A percentile compares a stretch with the other conserved stretches of the same genome.
These are phyloP conservation scores for Halophytophthora batemanensis DNA, from an alignment of 352 stramenopile species.

Conservation along the genomic window DNA sequence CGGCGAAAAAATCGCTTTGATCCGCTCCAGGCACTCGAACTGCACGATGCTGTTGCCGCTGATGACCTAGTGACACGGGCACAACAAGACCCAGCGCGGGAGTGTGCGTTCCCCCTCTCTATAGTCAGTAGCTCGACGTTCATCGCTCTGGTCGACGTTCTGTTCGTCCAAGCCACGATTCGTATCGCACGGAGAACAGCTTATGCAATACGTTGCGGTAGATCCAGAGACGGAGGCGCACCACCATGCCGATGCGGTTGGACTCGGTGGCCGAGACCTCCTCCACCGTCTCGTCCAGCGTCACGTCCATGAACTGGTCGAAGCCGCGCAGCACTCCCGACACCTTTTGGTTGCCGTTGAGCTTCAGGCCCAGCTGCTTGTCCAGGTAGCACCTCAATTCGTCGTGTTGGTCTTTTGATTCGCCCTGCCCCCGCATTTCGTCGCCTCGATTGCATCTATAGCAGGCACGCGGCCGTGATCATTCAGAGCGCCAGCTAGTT, in stretches of 20 bases:
- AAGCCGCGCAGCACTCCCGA: conserved; percentile 93
- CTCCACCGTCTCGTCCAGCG: conserved; percentile 92
- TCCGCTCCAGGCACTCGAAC: conserved; percentile 84
- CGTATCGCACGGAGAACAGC: too few relatives aligned
- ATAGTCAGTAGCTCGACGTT: background rate
- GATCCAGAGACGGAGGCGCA: conserved; percentile 34
- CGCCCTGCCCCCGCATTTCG: conserved; percentile 9
- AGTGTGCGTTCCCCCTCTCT: background rate
- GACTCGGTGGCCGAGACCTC: conserved; percentile 85
- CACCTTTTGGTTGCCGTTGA: conserved; percentile 95
- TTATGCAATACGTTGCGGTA: too few relatives aligned
- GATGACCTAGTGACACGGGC: conserved; percentile 53
- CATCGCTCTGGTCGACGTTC: too few relatives aligned
- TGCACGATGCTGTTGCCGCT: conserved; percentile 90
- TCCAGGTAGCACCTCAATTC: conserved; percentile 94
- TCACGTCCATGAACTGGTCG: conserved; percentile 98
- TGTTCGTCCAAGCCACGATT: too few relatives aligned
- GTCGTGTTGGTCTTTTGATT: conserved; percentile 72
- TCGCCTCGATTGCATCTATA: too few relatives aligned
- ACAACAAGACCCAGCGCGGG: background rate
- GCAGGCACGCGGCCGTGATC: background rate
- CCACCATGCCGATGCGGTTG: conserved; percentile 92
- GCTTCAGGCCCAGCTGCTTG: conserved; percentile 92
- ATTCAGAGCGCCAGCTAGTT: too few relatives aligned
- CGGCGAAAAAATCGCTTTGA: conserved; percentile 30